Evolutionary conservation across 192 early-diverging fungal species (phyloP), one percentile per base, ranked within the genome.

Genomic region (Neocallimastix lanati): DNA sequence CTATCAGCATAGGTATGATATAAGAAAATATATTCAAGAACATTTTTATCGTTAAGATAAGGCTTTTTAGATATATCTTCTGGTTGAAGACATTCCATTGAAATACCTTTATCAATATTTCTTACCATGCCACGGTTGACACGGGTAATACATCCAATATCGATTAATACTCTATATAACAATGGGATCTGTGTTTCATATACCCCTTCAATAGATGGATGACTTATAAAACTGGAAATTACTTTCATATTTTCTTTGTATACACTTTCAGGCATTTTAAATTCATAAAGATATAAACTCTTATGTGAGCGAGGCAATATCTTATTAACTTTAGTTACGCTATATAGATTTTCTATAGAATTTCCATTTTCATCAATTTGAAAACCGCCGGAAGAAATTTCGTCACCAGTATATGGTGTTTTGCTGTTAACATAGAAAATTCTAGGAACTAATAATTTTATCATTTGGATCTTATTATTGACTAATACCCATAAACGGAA

Each of bases 141-240:
- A n/a, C 82, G 83, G 21, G 86, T 85, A 4, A 88, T 81, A 78
- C 91, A 92, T 7, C 96, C 95, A 12, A 96, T 67, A 76, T 91
- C 85, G 7, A 96, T 88, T 77, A 99, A 84, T 15, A 93, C 96
- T 3, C 95, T 91, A 77, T 92, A 91, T 77, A 93, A 77, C 7
- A 94, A 83, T 21, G 94, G 92, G 11, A 97, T 83, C 79, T 97
- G 92, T 0, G 94, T 92, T 87, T 99, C 97, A 82, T 99, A 99
- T 12, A 97, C 94, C 38, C 96, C 97, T 79, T 93, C 94, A 30
- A 96, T 92, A 29, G 91, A 86, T 28, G 95, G 92, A 83, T 96
- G 92, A 80, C 91, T 94, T 79, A 97, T 94, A 78, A 97, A 89
- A 27, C 88, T 86, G 14, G 90, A 83, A 85, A 96, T 92, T 80